phyloP scores from a whole-genome alignment of 2,329 filamentous ascomycete species.

The Stachybotrys echinatus region DNA sequence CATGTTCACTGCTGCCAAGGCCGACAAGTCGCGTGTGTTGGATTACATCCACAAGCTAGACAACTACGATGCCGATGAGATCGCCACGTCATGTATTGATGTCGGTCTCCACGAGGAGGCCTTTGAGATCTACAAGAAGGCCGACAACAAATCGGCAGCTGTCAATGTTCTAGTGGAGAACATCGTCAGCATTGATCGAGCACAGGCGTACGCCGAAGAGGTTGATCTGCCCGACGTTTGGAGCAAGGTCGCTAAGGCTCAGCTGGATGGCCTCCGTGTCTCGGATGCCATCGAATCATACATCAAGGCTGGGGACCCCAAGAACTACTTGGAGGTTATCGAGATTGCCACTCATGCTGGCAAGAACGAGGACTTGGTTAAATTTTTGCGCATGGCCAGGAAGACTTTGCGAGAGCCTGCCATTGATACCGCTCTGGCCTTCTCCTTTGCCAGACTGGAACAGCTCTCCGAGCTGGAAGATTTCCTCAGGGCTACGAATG shows the following conservation, averaged over 20 bases:
- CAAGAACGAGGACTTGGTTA: conserved; percentile 96
- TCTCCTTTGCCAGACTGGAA: conserved; percentile 87
- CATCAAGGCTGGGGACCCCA: conserved; percentile 88
- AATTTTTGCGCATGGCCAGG: conserved; percentile 92
- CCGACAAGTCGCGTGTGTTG: conserved; percentile 91
- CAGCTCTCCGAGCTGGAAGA: conserved; percentile 92
- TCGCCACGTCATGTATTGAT: conserved; percentile 87
- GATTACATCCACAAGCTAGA: conserved; percentile 92
- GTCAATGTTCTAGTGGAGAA: conserved; percentile 92
- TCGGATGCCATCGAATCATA: conserved; percentile 94
- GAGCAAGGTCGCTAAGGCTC: conserved; percentile 97
- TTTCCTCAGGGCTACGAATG: conserved; percentile 88
- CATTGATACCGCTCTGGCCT: conserved; percentile 90
- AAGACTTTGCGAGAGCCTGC: conserved; percentile 92
- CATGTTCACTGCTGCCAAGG: conserved; percentile 93
- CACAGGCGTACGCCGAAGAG: conserved; percentile 90
- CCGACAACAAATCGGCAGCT: conserved; percentile 79
- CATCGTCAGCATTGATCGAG: conserved; percentile 95
- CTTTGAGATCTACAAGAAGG: conserved; percentile 98
- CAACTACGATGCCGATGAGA: conserved; percentile 86
- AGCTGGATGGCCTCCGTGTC: conserved; percentile 90
- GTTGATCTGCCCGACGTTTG: conserved; percentile 93
- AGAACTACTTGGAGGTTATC: conserved; percentile 93
- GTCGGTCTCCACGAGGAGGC: conserved; percentile 95
- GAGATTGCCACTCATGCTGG: conserved; percentile 92